Conservation (phyloP, 306 rosid species). For the Gastrolobium villosum region DNA sequence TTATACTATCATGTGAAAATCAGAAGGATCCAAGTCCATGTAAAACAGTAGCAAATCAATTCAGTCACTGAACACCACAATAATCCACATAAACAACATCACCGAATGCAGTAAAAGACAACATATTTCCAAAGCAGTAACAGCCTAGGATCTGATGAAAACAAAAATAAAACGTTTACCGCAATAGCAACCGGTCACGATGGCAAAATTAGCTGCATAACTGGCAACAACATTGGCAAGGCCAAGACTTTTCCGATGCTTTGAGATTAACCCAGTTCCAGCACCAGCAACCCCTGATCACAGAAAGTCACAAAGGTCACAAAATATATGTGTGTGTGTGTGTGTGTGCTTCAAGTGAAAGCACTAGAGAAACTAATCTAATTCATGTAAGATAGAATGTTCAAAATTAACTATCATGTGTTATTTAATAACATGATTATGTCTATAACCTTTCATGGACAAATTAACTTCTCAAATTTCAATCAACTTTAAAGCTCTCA, state of each 20-base stretch:
- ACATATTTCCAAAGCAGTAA: slow-evolving; percentile 27
- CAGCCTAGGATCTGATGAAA: slow-evolving; percentile 17
- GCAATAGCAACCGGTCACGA: slow-evolving; percentile 84
- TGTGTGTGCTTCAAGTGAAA: no score
- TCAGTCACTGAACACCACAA: neutral
- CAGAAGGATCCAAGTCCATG: slow-evolving; percentile 11
- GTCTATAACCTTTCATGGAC: no score
- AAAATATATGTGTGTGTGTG: neutral
- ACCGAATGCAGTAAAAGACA: neutral
- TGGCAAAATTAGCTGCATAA: slow-evolving; percentile 80
- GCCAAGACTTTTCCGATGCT: slow-evolving; percentile 79
- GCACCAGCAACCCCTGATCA: slow-evolving; percentile 81
- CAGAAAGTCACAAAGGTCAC: slow-evolving; percentile 33
- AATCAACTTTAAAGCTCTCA: neutral
- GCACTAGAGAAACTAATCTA: neutral
- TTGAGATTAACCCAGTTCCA: slow-evolving; percentile 82
- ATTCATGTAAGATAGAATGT: neutral
- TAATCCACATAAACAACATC: neutral
- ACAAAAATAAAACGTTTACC: slow-evolving; percentile 59
- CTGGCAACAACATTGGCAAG: slow-evolving; percentile 67
- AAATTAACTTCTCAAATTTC: no score
- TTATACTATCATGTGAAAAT: neutral
- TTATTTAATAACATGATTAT: no score
- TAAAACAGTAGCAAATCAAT: slow-evolving; percentile 18
- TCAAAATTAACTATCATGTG: neutral